Percentiles rank a stretch among this genome's conserved stretches.
These are phyloP conservation scores for Ceratobasidium sp. DNA, from an alignment of 1,284 basidiomycete genomes.

Conservation along the genomic window DNA sequence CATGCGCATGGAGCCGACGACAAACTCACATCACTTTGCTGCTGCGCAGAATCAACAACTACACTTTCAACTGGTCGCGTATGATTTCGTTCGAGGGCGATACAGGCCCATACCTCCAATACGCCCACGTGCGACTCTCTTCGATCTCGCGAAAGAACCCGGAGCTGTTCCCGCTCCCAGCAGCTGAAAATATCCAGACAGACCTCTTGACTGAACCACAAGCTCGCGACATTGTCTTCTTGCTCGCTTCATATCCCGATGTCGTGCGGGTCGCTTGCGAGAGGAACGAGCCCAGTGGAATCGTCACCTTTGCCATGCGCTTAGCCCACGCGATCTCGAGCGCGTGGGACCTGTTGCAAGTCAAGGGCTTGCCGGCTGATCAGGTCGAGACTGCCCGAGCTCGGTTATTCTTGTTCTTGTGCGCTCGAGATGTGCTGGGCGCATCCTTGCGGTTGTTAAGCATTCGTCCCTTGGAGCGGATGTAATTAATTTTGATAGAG, in stretches of 20 bases:
- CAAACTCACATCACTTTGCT: conserved; percentile 32
- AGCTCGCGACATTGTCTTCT: conserved; percentile 87
- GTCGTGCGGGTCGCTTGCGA: conserved; percentile 87
- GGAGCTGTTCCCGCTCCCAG: conserved; percentile 81
- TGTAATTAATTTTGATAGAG: conserved; percentile 66
- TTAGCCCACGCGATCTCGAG: conserved; percentile 85
- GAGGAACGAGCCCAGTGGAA: conserved; percentile 89
- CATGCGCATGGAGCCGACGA: conserved; percentile 2
- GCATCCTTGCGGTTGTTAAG: conserved; percentile 90
- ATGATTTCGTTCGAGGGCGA: conserved; percentile 98
- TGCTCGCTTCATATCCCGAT: conserved; percentile 92
- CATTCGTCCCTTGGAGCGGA: conserved; percentile 89
- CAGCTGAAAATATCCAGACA: conserved; percentile 75
- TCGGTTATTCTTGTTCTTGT: conserved; percentile 91
- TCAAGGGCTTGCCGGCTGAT: conserved; percentile 77
- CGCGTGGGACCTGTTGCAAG: conserved; percentile 89
- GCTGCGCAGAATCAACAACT: conserved; percentile 88
- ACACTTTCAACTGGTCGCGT: conserved; percentile 93
- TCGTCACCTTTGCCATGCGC: conserved; percentile 84
- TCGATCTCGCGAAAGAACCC: conserved; percentile 96
- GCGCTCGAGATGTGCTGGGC: conserved; percentile 88
- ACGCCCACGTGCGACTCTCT: conserved; percentile 94
- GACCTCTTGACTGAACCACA: conserved; percentile 72
- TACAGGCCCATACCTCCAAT: conserved; percentile 96
- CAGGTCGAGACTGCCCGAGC: conserved; percentile 84